Base-by-base conservation (phyloP, 164 flowering plant genomes). In the Warburgia ugandensis region DNA sequence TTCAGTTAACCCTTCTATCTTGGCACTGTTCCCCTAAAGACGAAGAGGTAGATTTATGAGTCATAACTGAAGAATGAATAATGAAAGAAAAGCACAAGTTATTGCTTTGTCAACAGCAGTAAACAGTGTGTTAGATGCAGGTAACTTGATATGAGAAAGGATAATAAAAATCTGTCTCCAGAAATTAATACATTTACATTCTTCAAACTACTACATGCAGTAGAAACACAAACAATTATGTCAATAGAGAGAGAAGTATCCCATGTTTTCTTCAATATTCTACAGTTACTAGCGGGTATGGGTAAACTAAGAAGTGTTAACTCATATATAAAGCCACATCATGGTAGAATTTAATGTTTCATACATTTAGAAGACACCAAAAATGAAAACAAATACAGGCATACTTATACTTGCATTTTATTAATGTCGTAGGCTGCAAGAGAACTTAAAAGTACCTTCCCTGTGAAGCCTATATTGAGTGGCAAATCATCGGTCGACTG, bases 401-500 rank as follows among this genome's bases (percentile, higher is more conserved):
- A 36, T 36, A 2, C 8, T 39, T 22, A n/a, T n/a, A 16, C 20
- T 3, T 14, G 21, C 16, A 39, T 22, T 6, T 39, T 13, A 39
- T 13, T 16, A 39, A 6, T 39, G 21, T 22, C 2, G 20, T 13
- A 37, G 8, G 20, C 8, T 6, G 21, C 16, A 16, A 8, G 17
- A 6, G 8, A 13, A n/a, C n/a, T n/a, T n/a, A n/a, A n/a, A n/a
- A n/a, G n/a, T 64, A 84, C 97, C 71, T 94, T 94, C 54, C 99
- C 99, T 0, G 97, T 86, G 72, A 94, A 94, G 40, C 99, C 99
- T 71, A 94, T 81, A 64, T 94, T 94, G 21, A 89, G 69, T 19
- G 97, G 99, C 63, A 88, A 35, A 45, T 77, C 87, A 78, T 94
- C 99, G 37, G 97, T 94, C 13, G 99, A 73, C 64, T 89, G 94